Conservation (phyloP, 2,329 filamentous ascomycete species). For the Aspergillus ochraceoroseus region DNA sequence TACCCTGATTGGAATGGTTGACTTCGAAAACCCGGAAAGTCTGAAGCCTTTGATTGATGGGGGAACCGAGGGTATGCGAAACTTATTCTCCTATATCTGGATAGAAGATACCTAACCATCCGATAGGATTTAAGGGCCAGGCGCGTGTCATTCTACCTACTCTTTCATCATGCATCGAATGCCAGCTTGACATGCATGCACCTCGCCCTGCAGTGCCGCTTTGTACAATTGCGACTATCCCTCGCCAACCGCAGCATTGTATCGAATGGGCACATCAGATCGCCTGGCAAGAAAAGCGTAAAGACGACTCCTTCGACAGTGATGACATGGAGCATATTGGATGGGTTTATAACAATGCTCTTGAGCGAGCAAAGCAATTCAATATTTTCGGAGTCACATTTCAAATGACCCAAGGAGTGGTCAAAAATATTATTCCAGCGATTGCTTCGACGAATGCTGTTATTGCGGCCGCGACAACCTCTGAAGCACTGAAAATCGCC, state of each 20-base stretch:
- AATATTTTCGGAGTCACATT: conserved; percentile 91
- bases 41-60: conserved; percentile 94
- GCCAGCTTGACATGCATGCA: conserved; percentile 96
- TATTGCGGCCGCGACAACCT: conserved; percentile 91
- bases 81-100: too few relatives aligned
- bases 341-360: conserved; percentile 89
- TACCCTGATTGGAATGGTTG: conserved; percentile 84
- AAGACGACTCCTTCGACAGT: conserved; percentile 81
- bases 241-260: conserved; percentile 94
- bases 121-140: conserved; percentile 94
- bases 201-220: conserved; percentile 95
- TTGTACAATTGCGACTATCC: conserved; percentile 93
- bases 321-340: conserved; percentile 95
- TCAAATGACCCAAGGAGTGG: conserved; percentile 89
- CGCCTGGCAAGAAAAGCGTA: conserved; percentile 84
- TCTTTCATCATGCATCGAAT: conserved; percentile 94
- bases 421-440: conserved; percentile 98
- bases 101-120: conserved; percentile 15
- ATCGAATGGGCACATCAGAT: conserved; percentile 99
- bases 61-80: conserved; percentile 72
- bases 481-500: conserved; percentile 92
- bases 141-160: conserved; percentile 87
- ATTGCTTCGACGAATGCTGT: conserved; percentile 98
- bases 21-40: conserved; percentile 72
- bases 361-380: conserved; percentile 77